These are phyloP conservation scores for Sugiyamaella qingdaonensis DNA, from an alignment of 805 yeast genomes.

Conservation along the genomic window DNA sequence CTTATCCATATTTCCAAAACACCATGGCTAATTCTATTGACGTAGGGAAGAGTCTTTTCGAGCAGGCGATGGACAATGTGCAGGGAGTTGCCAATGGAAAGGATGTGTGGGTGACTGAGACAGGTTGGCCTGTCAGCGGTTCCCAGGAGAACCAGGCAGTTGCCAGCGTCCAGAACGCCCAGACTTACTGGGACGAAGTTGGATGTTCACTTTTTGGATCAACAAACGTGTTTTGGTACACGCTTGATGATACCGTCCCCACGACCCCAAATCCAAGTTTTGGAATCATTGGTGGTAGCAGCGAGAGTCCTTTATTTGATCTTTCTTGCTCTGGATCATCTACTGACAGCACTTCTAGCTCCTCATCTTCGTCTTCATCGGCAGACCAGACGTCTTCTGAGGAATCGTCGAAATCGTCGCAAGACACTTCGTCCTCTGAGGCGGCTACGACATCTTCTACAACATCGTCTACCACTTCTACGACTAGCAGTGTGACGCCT, in stretches of 20 bases:
- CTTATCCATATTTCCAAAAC: constrained; percentile 93
- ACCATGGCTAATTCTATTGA: constrained; percentile 72
- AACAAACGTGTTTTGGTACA: constrained; percentile 23
- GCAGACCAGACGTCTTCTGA: not conserved
- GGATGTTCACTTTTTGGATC: constrained; percentile 48
- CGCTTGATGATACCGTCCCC: constrained; percentile 18
- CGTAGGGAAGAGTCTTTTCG: constrained; percentile 87
- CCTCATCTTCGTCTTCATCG: not conserved
- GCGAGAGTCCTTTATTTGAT: constrained; percentile 15
- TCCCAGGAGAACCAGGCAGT: constrained; percentile 54
- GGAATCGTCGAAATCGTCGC: not conserved
- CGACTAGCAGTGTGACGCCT: not conserved
- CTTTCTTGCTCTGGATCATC: constrained; percentile 14
- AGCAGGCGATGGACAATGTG: constrained; percentile 61
- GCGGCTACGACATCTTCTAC: not conserved
- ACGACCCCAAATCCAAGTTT: constrained; percentile 20
- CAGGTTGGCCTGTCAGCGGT: constrained; percentile 90
- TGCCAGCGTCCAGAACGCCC: constrained; percentile 65
- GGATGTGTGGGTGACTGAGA: constrained; percentile 86
- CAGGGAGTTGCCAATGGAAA: constrained; percentile 74
- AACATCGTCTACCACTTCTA: not conserved
- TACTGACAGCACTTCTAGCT: not conserved
- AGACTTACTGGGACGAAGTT: constrained; percentile 70
- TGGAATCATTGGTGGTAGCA: constrained; percentile 17
- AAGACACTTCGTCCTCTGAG: not conserved